A percentile compares a stretch with the other conserved stretches of the same genome.
Evolutionary conservation across 768 basidiomycete species (phyloP).

Genomic region (Boletus vermiculosoides): DNA sequence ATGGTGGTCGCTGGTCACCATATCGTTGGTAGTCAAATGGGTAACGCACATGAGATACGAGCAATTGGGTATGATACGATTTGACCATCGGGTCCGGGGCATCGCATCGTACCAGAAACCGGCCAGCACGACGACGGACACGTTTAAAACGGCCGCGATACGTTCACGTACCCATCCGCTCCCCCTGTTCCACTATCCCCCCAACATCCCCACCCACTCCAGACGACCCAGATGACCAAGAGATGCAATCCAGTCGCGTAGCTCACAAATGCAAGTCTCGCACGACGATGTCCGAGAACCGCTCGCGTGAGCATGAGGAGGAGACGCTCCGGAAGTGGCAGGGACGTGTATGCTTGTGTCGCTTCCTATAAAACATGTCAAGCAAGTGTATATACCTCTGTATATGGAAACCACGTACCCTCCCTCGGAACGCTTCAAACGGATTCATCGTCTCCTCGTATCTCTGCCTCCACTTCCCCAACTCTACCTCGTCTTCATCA

Average conservation of each 20-base stretch:
- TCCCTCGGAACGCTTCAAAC: constrained; percentile 94
- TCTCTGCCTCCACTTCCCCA: constrained; percentile 84
- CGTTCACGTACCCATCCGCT: constrained; percentile 1
- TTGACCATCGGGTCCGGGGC: no score
- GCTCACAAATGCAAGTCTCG: constrained; percentile 84
- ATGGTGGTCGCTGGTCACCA: background rate
- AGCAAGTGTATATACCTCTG: background rate
- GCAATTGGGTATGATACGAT: background rate
- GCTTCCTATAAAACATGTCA: constrained; percentile 67
- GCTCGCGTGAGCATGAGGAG: constrained; percentile 82
- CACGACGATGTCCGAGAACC: constrained; percentile 85
- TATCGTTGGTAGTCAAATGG: background rate
- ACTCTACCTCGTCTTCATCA: constrained; percentile 53
- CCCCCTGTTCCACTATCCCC: constrained; percentile 38
- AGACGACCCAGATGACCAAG: constrained; percentile 73
- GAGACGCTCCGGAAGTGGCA: constrained; percentile 89
- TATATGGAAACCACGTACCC: constrained; percentile 53
- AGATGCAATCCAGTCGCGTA: constrained; percentile 82
- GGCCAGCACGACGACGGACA: no score
- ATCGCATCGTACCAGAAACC: background rate
- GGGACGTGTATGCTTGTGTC: constrained; percentile 84
- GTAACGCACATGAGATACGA: background rate
- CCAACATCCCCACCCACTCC: constrained; percentile 61
- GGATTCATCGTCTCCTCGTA: constrained; percentile 99
- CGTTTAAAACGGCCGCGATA: constrained; percentile 5